Conservation (phyloP, 2,329 filamentous ascomycete genomes). For the Neoscytalidium dimidiatum region DNA sequence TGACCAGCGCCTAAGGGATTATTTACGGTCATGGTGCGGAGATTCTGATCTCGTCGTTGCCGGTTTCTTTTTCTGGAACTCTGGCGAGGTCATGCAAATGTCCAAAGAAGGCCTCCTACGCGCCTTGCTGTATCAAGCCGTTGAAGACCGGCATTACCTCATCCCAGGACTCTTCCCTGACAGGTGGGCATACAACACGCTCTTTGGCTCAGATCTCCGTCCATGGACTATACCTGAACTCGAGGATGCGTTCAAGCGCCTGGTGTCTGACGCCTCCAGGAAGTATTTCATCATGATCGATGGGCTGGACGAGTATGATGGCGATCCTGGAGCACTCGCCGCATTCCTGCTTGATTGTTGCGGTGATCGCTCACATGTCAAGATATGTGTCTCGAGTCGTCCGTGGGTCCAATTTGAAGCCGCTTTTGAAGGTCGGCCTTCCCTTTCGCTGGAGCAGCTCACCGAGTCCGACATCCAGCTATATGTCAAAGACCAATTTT, state of each 20-base stretch:
- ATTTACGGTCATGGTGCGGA: slow-evolving; percentile 7
- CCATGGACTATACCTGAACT: background rate
- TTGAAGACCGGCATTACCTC: background rate
- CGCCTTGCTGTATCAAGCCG: slow-evolving; percentile 14
- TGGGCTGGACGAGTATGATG: slow-evolving; percentile 20
- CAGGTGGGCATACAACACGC: slow-evolving; percentile 1
- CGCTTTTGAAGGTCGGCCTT: slow-evolving; percentile 9
- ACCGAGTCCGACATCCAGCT: slow-evolving; percentile 18
- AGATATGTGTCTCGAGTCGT: slow-evolving; percentile 10
- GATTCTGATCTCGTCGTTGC: background rate
- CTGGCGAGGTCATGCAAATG: slow-evolving; percentile 18
- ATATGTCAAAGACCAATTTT: slow-evolving; percentile 3
- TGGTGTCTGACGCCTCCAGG: background rate
- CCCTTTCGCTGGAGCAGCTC: slow-evolving; percentile 11
- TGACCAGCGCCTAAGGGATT: slow-evolving; percentile 11
- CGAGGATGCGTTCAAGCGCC: background rate
- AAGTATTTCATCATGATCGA: slow-evolving; percentile 20
- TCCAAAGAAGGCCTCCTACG: slow-evolving; percentile 9
- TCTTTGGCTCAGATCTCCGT: background rate
- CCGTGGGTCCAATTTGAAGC: slow-evolving; percentile 6
- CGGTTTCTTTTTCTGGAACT: slow-evolving; percentile 21
- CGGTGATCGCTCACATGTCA: background rate
- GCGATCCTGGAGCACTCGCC: background rate
- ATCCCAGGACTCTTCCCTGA: slow-evolving; percentile 11
- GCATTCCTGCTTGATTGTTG: background rate